Base-by-base conservation (phyloP, 2,329 filamentous ascomycete species). In the Boeremia exigua region DNA sequence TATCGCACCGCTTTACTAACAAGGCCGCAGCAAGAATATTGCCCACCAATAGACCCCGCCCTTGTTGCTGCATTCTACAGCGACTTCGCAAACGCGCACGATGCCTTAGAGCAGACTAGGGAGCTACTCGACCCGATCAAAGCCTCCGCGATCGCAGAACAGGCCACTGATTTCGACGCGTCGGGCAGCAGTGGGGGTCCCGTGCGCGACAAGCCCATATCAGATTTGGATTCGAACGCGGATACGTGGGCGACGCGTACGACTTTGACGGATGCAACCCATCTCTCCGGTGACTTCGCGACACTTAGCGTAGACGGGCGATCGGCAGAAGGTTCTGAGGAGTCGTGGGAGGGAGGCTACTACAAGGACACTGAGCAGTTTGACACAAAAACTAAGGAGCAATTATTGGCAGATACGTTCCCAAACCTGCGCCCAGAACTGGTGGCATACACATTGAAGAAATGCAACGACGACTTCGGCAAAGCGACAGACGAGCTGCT, bases 401-500 rank as follows among this genome's bases (percentile, higher is more conserved):
- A 76, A 7, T 79, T 86, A 46, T 82, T 98, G 15, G 78, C 80
- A 9, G 82, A 85, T 23, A 89, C 95, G 72, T 96, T 97, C 65
- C 85, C 88, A 0, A 84, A 82, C 0, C 79, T 93, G 37, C 88
- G 87, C 42, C 78, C 78, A 0, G 85, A 87, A 43, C 88, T 90
- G 37, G 81, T 96, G 27, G 78, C 79, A 37, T 84, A 87, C 59
- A 85, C 87, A 0, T 76, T 96, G 46, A 85, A 84, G 61, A 90
- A 91, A 67, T 85, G 82, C 28, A 81, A 84, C 10, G 85, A 88
- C 0, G 85, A 91, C 61, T 84, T 90, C 34, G 84, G 87, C 54
- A 80, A 81, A 12, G 86, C 91, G 1, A 87, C 96, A 59, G 92
- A 96, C 65, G 87, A 92, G 55, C 79, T 98, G 11, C 82, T 97